Evolutionary conservation across 2,329 filamentous ascomycete species (phyloP), one percentile per base, ranked within the genome.

Genomic region (Pseudocercospora vitis): DNA sequence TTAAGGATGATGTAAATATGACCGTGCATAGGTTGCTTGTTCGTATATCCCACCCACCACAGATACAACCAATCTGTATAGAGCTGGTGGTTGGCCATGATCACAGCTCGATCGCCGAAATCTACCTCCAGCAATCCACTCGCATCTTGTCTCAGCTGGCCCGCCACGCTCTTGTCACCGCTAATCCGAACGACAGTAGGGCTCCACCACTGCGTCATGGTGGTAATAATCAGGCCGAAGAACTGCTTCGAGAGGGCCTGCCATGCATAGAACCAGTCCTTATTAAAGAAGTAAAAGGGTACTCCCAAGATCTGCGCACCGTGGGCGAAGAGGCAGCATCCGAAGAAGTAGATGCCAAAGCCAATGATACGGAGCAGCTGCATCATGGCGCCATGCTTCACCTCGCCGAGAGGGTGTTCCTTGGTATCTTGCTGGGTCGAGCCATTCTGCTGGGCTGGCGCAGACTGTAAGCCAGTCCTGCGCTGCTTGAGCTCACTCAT

Each of bases 1-100:
- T 95, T 95, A 55, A 95, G 79, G 65, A 95, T 92, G 69, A 95
- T 95, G 75, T 89, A 95, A 63, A 95, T 78, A 68, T 91, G 87
- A 7, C 90, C 90, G 66, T 94, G 88, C 82, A 89, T 89, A 31
- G 79, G 78, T 21, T 60, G 55, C 9, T 44, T 42, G 32, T 86
- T 84, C 28, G 87, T 87, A 67, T 95, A 95, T 44, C 84, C 87
- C 18, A 87, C 83, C 90, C 90, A 95, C 90, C 90, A 95, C n/a
- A 95, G 81, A 70, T 95, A 95, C 16, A 95, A 72, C 89, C 89
- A 95, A 73, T 95, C 89, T 7, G 89, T 91, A 71, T 68, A 63
- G 53, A 78, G 70, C 67, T 94, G 89, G 68, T 95, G 90, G 68
- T 95, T 95, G 23, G 90, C 88, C 63, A 95, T 86, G 71, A 95